A percentile compares a stretch with the other conserved stretches of the same genome.
Evolutionary conservation across 2,329 filamentous ascomycete species (phyloP).

Genomic region (Ophiocordyceps camponoti-leonardi): DNA sequence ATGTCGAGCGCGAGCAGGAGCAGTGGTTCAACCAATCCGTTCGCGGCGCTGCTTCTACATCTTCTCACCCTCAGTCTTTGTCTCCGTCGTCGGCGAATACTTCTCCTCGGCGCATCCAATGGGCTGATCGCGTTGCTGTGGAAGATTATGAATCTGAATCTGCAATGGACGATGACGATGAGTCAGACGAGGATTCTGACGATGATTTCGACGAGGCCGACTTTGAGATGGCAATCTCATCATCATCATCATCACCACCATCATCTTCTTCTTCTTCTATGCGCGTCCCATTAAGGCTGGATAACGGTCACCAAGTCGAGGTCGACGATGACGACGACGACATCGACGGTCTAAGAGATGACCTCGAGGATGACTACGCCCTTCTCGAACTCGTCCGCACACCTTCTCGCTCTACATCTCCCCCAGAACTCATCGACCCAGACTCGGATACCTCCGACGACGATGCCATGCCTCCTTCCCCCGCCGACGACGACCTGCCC

Average conservation of each 20-base stretch:
- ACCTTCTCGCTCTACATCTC: conserved; percentile 44
- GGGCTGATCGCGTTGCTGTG: conserved; percentile 65
- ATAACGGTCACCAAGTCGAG: conserved; percentile 1
- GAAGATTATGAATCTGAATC: conserved; percentile 50
- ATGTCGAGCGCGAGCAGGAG: conserved; percentile 90
- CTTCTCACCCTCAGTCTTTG: conserved; percentile 14
- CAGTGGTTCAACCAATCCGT: conserved; percentile 96
- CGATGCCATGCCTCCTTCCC: conserved; percentile 62
- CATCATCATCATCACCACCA: no score
- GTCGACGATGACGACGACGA: not conserved
- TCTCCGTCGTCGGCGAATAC: no score
- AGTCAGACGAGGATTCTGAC: conserved; percentile 8
- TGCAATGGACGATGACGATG: conserved; percentile 12
- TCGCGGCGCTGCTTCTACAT: conserved; percentile 45
- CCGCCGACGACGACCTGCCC: conserved; percentile 36
- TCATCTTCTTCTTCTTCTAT: conserved; percentile 15
- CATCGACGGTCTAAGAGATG: conserved; percentile 29
- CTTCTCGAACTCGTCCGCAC: conserved; percentile 52
- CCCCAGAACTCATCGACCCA: conserved; percentile 56
- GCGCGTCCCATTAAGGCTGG: conserved; percentile 8
- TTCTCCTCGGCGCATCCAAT: conserved; percentile 64
- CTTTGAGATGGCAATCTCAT: conserved; percentile 34
- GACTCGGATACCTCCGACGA: conserved; percentile 55
- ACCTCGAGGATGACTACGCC: conserved; percentile 47
- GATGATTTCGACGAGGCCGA: conserved; percentile 25